A percentile compares a stretch with the other conserved stretches of the same genome.
phyloP scores from a whole-genome alignment of 1,139 yeast species.

The Saccharomyces uvarum region DNA sequence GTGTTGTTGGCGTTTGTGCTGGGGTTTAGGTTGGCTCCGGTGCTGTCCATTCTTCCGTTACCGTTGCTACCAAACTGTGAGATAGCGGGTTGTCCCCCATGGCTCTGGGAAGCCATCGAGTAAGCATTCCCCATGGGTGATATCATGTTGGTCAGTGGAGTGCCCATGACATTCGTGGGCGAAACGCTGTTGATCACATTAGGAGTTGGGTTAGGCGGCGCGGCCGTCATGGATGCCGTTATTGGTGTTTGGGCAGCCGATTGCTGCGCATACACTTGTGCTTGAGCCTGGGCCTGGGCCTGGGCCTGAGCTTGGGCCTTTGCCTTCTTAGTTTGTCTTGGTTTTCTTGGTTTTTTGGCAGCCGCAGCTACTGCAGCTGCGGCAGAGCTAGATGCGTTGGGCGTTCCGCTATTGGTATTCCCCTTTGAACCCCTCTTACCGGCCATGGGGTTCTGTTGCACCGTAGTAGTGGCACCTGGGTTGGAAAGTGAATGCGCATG shows the following conservation, averaged over 20 bases:
- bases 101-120: slow-evolving; percentile 4
- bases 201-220: slow-evolving; percentile 12
- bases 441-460: not conserved
- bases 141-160: slow-evolving; percentile 20
- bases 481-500: slow-evolving; percentile 6
- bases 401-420: not conserved
- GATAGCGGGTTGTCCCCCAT: not conserved
- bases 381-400: not conserved
- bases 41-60: slow-evolving; percentile 1
- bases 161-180: slow-evolving; percentile 21
- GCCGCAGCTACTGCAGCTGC: slow-evolving; percentile 9
- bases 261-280: slow-evolving; percentile 3
- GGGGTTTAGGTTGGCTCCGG: slow-evolving; percentile 4
- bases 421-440: not conserved
- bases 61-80: slow-evolving; percentile 6
- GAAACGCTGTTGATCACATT: slow-evolving; percentile 15
- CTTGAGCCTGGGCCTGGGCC: slow-evolving; percentile 4
- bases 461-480: slow-evolving; percentile 8
- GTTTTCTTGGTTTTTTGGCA: slow-evolving; percentile 26
- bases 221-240: slow-evolving; percentile 1
- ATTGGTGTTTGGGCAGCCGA: slow-evolving; percentile 3
- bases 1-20: slow-evolving; percentile 5
- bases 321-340: slow-evolving; percentile 26
- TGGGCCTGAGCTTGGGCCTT: slow-evolving; percentile 6
- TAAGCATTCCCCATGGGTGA: slow-evolving; percentile 15